These are phyloP conservation scores for Hemileia vastatrix DNA, from an alignment of 1,284 basidiomycete species.

Conservation along the genomic window DNA sequence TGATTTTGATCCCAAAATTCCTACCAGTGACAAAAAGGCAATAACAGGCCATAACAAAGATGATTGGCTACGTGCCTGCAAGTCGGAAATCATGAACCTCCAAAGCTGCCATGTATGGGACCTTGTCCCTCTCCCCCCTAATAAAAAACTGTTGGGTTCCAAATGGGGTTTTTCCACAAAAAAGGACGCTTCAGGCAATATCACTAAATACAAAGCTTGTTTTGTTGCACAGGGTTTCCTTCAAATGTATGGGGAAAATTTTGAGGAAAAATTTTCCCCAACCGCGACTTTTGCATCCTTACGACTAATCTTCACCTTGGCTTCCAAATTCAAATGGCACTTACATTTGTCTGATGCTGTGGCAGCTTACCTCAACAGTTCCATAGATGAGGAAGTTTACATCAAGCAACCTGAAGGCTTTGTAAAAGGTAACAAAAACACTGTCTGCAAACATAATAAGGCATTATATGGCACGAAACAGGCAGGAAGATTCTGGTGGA, in stretches of 20 bases:
- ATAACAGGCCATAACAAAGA: neutral
- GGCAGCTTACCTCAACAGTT: neutral
- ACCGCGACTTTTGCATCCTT: neutral
- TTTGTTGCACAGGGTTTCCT: constrained; percentile 1
- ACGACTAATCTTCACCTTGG: neutral
- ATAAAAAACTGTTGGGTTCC: neutral
- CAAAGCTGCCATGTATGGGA: neutral
- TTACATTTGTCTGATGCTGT: neutral
- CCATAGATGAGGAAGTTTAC: neutral
- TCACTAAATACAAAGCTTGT: neutral
- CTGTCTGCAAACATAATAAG: neutral
- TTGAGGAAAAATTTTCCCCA: neutral
- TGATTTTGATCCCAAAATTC: neutral
- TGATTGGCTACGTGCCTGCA: neutral
- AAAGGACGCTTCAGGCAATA: neutral
- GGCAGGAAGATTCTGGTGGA: constrained; percentile 4
- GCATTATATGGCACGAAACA: constrained; percentile 8
- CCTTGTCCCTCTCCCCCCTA: neutral
- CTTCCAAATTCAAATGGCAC: neutral
- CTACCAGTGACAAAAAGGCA: neutral
- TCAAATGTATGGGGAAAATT: neutral
- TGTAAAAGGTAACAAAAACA: neutral
- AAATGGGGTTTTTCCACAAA: neutral
- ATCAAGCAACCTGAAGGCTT: neutral
- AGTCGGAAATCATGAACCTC: neutral